Conservation (phyloP, 2,329 filamentous ascomycete genomes). For the Nemania diffusa region DNA sequence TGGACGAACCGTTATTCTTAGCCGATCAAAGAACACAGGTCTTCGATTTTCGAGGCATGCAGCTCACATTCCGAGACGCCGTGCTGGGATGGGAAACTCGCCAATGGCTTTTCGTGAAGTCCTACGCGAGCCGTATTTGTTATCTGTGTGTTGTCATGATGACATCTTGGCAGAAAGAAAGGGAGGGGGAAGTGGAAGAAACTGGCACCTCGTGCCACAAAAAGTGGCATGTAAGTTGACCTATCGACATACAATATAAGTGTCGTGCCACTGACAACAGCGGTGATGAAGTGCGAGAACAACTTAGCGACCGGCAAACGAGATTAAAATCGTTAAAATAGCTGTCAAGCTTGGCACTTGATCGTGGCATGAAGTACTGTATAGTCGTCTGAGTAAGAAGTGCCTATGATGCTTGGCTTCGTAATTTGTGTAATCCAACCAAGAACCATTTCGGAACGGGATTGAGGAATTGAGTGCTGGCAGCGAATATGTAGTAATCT, state of each 20-base stretch:
- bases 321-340: background rate
- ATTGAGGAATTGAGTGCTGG: too few species aligned
- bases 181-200: background rate
- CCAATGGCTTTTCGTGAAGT: background rate
- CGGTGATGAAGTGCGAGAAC: too few species aligned
- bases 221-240: slow-evolving; percentile 14
- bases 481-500: too few species aligned
- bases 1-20: too few species aligned
- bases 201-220: slow-evolving; percentile 14
- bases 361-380: background rate
- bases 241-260: background rate
- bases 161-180: slow-evolving; percentile 15
- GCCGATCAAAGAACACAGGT: too few species aligned
- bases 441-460: background rate
- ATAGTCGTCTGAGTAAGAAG: background rate
- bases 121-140: background rate
- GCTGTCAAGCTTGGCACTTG: background rate
- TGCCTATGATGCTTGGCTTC: background rate
- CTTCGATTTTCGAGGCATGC: background rate
- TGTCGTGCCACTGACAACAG: too few species aligned
- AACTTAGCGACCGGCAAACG: background rate
- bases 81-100: background rate
- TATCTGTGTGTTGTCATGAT: slow-evolving; percentile 13
- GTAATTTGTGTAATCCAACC: background rate
- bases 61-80: background rate